Conservation (phyloP, 176 grass and related monocot species). For the Lolium perenne region DNA sequence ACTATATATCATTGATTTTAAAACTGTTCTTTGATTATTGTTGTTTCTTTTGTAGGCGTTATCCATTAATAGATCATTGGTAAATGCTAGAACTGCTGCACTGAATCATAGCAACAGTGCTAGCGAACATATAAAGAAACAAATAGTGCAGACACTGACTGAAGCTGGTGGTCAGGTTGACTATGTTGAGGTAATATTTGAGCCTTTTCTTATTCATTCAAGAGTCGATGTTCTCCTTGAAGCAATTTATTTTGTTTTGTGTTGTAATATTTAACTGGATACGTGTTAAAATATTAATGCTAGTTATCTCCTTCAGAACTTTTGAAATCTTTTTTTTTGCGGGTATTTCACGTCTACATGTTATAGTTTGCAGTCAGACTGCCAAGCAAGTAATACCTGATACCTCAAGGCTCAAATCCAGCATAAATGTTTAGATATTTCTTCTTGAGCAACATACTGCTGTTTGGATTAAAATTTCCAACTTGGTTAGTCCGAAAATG, state of each 20-base stretch:
- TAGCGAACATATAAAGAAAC: slow-evolving; percentile 64
- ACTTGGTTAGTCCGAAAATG: background rate
- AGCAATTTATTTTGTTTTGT: background rate
- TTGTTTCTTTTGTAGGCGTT: slow-evolving; percentile 60
- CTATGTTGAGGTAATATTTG: slow-evolving; percentile 77
- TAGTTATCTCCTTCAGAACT: background rate
- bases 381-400: background rate
- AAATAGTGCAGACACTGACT: slow-evolving; percentile 55
- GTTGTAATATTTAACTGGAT: background rate
- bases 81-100: slow-evolving; percentile 63
- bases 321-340: background rate
- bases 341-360: background rate
- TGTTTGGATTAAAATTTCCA: background rate
- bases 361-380: background rate
- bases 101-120: slow-evolving; percentile 57
- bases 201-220: background rate
- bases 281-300: background rate
- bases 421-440: background rate
- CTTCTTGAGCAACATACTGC: background rate
- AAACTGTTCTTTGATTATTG: background rate
- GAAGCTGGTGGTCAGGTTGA: slow-evolving; percentile 76
- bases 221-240: background rate
- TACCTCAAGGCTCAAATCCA: background rate
- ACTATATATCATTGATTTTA: background rate
- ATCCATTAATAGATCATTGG: slow-evolving; percentile 72